phyloP scores from a whole-genome alignment of 805 yeast genomes.

The Maudiozyma turicensis region DNA sequence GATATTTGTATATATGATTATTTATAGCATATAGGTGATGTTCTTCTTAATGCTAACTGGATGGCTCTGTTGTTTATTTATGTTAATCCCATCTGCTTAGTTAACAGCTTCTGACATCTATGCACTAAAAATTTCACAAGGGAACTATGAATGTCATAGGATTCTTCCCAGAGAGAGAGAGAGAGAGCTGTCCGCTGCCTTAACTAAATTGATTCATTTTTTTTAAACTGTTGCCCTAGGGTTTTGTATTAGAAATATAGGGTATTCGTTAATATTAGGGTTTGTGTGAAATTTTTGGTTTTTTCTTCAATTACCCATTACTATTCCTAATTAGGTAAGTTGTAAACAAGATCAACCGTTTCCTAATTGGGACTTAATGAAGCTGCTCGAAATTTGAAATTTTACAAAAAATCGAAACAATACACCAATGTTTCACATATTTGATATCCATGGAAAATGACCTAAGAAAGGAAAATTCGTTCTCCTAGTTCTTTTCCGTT shows the following conservation, averaged over 20 bases:
- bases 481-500: not conserved
- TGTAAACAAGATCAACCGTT: not conserved
- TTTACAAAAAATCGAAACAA: not conserved
- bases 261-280: not conserved
- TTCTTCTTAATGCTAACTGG: too few relatives aligned
- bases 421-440: not conserved
- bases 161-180: too few relatives aligned
- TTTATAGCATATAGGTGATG: too few relatives aligned
- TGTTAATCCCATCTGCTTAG: too few relatives aligned
- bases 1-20: too few relatives aligned
- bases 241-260: not conserved
- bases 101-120: too few relatives aligned
- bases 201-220: too few relatives aligned
- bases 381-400: too few relatives aligned
- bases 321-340: not conserved
- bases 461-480: not conserved
- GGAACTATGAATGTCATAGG: too few relatives aligned
- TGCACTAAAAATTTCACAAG: too few relatives aligned
- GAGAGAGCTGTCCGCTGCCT: too few relatives aligned
- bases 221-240: not conserved
- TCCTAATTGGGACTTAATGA: not conserved
- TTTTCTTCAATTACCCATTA: not conserved
- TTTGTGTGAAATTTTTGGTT: not conserved
- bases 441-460: not conserved
- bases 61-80: too few relatives aligned